These are phyloP conservation scores for Tolypocladium tundrense DNA, from an alignment of 2,329 filamentous ascomycete species.

Conservation along the genomic window DNA sequence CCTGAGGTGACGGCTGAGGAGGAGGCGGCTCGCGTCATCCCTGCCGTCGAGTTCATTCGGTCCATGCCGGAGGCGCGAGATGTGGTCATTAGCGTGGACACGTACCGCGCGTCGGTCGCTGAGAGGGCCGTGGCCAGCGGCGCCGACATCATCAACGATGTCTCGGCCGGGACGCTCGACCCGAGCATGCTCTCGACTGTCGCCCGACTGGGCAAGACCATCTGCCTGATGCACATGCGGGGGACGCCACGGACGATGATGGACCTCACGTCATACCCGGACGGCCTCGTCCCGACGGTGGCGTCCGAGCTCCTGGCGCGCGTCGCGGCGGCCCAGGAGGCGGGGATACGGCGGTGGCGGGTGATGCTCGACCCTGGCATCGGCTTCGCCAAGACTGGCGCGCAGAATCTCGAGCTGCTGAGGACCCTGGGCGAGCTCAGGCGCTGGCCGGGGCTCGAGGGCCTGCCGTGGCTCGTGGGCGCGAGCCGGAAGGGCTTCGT, in stretches of 20 bases:
- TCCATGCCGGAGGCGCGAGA: slow-evolving; percentile 49
- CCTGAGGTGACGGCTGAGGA: slow-evolving; percentile 58
- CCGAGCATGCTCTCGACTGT: slow-evolving; percentile 72
- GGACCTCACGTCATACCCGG: slow-evolving; percentile 54
- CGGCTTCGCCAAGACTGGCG: slow-evolving; percentile 78
- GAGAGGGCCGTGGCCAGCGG: slow-evolving; percentile 65
- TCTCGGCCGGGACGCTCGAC: slow-evolving; percentile 75
- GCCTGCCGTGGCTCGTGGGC: slow-evolving; percentile 81
- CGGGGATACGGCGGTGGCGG: slow-evolving; percentile 83
- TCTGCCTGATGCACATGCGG: slow-evolving; percentile 89
- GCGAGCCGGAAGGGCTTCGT: slow-evolving; percentile 86
- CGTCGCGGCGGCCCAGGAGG: slow-evolving; percentile 63
- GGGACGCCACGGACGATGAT: slow-evolving; percentile 79
- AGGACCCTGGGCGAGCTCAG: slow-evolving; percentile 55
- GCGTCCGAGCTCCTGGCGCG: slow-evolving; percentile 58
- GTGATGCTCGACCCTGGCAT: slow-evolving; percentile 91
- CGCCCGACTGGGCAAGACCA: slow-evolving; percentile 65
- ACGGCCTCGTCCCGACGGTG: slow-evolving; percentile 56
- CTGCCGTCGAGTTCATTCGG: slow-evolving; percentile 66
- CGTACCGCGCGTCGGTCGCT: slow-evolving; percentile 79
- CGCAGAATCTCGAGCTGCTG: slow-evolving; percentile 75
- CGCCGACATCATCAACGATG: slow-evolving; percentile 90
- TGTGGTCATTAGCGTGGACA: slow-evolving; percentile 80
- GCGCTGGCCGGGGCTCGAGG: slow-evolving; percentile 51
- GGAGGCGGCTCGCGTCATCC: slow-evolving; percentile 69